Evolutionary conservation across 257 asterid species (phyloP), one percentile per base, ranked within the genome.

Genomic region (Fraxinus anomala): DNA sequence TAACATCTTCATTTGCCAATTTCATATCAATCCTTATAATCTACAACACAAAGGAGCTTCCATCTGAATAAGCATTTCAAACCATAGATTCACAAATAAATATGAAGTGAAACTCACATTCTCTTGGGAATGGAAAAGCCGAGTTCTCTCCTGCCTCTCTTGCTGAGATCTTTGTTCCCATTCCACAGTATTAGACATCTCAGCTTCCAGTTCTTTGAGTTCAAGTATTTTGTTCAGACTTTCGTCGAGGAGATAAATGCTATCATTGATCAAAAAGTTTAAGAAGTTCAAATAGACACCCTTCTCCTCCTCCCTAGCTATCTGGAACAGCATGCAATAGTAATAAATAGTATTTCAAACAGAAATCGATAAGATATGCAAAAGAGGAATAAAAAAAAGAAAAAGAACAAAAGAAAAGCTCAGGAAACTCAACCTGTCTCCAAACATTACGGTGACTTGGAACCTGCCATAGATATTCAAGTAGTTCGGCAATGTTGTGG

Each of bases 401-500:
- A 3, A 14, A 3, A 11, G 3, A 13, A 44, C 17, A 13, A 44
- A 44, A 47, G 26, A 63, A 72, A 47, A 68, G 76, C 61, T 36
- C 72, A 54, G 79, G 72, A 76, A 78, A 67, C 23, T 79, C 83
- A 70, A 96, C 99, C 97, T 85, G 95, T 90, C 87, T 89, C 99
- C 99, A 96, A 76, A 93, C 96, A 84, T 93, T 93, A 76, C 95
- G 93, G 86, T 96, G 99, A 85, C 97, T 93, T 44, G 98, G 99
- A 78, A 96, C 99, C 84, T 96, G 93, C 99, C 99, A 96, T 49
- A 96, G 83, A 81, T 92, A 96, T 85, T 96, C 99, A 70, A 96
- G 92, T 76, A 96, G 98, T 85, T 93, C 98, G 76, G 99, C 99
- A 76, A 96, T 96, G 87, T 93, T 96, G 87, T 96, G 99, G 59